phyloP scores from a whole-genome alignment of 495 filamentous ascomycete species.

The Penicillium mononematosum region DNA sequence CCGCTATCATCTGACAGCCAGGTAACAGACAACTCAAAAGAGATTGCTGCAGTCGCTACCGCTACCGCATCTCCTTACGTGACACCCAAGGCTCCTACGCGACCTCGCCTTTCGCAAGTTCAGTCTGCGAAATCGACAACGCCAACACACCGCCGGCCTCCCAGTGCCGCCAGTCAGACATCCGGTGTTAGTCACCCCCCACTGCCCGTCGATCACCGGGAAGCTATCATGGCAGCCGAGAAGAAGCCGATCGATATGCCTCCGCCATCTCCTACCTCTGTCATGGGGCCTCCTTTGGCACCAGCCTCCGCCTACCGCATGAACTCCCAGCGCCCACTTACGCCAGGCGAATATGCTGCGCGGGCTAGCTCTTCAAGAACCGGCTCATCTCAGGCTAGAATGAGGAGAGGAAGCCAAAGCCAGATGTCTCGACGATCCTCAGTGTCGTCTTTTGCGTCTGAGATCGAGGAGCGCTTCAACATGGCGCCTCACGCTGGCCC shows the following conservation, averaged over 20 bases:
- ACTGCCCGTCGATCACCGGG: constrained; percentile 75
- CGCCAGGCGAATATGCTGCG: constrained; percentile 55
- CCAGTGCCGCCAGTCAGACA: constrained; percentile 65
- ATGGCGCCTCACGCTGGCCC: constrained; percentile 58
- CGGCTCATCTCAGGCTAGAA: constrained; percentile 42
- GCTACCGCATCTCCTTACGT: constrained; percentile 30
- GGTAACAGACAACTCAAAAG: constrained; percentile 34
- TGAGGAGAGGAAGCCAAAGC: constrained; percentile 46
- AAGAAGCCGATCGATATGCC: constrained; percentile 52
- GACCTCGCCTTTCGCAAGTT: constrained; percentile 34
- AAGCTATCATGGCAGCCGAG: constrained; percentile 78
- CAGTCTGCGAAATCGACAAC: constrained; percentile 35
- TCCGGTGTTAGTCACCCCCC: constrained; percentile 60
- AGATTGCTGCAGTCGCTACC: constrained; percentile 23
- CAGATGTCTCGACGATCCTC: constrained; percentile 75
- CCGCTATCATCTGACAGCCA: constrained; percentile 31
- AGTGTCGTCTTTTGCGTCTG: constrained; percentile 90
- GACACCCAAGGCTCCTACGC: constrained; percentile 35
- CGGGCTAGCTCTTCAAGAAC: constrained; percentile 57
- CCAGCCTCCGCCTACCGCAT: constrained; percentile 75
- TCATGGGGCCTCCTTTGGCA: constrained; percentile 83
- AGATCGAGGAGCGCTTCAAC: constrained; percentile 87
- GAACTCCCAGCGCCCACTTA: constrained; percentile 61
- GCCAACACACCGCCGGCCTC: constrained; percentile 54
- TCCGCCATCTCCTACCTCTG: constrained; percentile 41